Percentiles rank a stretch among this genome's conserved stretches.
Conservation (phyloP, 129 eudicot species). For the Chrysanthemum seticuspe region DNA sequence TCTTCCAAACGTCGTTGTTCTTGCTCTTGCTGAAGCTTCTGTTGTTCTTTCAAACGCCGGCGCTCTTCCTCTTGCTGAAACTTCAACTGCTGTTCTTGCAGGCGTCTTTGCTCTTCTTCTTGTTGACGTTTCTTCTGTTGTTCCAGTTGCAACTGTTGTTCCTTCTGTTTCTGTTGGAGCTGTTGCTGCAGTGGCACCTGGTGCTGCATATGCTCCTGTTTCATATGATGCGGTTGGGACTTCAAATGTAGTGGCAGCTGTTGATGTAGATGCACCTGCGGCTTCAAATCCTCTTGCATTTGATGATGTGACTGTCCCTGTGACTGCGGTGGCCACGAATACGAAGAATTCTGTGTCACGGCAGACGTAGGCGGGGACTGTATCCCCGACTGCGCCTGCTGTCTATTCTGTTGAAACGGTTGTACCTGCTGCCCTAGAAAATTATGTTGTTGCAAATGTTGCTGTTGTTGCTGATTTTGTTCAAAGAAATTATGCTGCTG, state of each 20-base stretch:
- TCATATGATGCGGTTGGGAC: not conserved
- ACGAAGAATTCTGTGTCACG: not conserved
- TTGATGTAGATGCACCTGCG: not conserved
- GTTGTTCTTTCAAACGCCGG: no score
- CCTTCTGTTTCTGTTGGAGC: not conserved
- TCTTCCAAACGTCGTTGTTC: not conserved
- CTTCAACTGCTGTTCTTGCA: no score
- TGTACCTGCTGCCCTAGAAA: slow-evolving; percentile 23
- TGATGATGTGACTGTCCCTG: slow-evolving; percentile 1
- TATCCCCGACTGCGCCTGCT: not conserved
- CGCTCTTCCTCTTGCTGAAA: no score
- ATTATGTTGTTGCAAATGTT: slow-evolving; percentile 32
- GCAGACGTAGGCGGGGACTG: not conserved
- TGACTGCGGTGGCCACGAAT: not conserved
- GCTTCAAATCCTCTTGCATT: not conserved
- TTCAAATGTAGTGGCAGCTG: not conserved
- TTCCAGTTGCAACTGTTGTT: not conserved
- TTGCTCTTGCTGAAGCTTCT: no score
- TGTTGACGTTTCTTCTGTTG: not conserved
- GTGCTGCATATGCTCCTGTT: not conserved
- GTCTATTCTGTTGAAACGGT: slow-evolving; percentile 24
- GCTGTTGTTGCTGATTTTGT: slow-evolving; percentile 32
- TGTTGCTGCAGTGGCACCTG: slow-evolving; percentile 3
- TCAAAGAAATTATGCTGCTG: slow-evolving; percentile 31
- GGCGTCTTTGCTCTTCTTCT: no score